Evolutionary conservation across 805 yeast species (phyloP), one percentile per base, ranked within the genome.

Genomic region (Pichia nakasei): DNA sequence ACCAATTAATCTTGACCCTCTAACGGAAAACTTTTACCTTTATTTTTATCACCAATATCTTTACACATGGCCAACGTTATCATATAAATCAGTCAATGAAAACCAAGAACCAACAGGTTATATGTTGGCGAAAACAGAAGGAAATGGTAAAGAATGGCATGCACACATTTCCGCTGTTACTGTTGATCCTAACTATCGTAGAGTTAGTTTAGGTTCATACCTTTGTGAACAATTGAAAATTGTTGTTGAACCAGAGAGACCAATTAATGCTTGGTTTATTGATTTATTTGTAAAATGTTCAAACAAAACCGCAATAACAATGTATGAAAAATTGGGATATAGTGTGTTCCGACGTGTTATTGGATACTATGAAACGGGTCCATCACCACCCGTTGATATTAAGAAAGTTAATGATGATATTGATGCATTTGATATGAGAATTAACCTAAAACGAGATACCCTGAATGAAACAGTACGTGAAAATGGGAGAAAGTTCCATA

Each of bases 81-180:
- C 88, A 63, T 91, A 88, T 74, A 83, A 87, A 58, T 76, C 89
- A 11, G 53, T 53, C 2, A 59, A 63, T n/a, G 49, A 58, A 12
- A 39, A 51, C 4, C 54, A 52, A 18, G 63, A 59, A 38, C 65
- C 68, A 24, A 69, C 85, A 29, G 91, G 89, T 0, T 83, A 84
- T 58, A 82, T 93, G 95, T 78, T 93, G 78, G 97, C 94, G n/a
- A 93, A 93, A 61, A 81, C 95, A 1, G 98, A 93, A 60, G 98
- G 98, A 0, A 69, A 69, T 32, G 77, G 73, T 5, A 76, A 72
- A 38, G 93, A 88, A 47, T 91, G 97, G 96, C 99, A 93, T 58
- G 78, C 95, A 1, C 99, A 93, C 61, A 88, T 93, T 40, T 87
- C 97, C 0, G 97, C 98, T 0, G 96, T 93, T 4, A 88, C 97